Percentiles rank a stretch among this genome's conserved stretches.
Conservation (phyloP, 805 yeast species). For the Isabelozyma rhagii region DNA sequence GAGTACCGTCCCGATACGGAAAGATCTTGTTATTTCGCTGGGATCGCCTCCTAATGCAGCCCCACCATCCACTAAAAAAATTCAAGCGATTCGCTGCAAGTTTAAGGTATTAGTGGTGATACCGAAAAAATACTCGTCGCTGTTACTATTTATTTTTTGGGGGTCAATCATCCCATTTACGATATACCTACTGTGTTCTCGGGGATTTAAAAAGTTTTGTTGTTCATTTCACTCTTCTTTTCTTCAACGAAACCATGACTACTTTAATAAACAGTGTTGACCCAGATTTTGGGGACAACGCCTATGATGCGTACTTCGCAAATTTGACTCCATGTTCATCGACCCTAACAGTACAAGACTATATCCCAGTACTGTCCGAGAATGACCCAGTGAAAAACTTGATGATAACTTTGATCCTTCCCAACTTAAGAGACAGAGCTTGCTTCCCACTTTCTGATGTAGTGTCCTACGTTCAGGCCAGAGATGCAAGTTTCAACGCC, state of each 20-base stretch:
- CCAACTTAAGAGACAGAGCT: background rate
- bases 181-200: too few species aligned
- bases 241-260: background rate
- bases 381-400: background rate
- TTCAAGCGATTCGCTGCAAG: too few species aligned
- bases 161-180: too few species aligned
- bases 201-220: too few species aligned
- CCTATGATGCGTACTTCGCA: background rate
- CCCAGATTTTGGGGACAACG: background rate
- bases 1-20: background rate
- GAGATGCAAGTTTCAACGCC: background rate
- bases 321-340: conserved; percentile 1
- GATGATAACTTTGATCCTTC: background rate
- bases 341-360: background rate
- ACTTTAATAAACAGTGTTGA: background rate
- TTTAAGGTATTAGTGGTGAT: too few species aligned
- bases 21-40: background rate
- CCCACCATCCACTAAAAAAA: background rate
- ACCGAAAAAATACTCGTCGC: too few species aligned
- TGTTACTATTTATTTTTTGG: too few species aligned
- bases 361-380: background rate
- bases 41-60: background rate
- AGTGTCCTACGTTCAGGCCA: background rate
- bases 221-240: too few species aligned
- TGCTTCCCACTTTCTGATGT: background rate